Conservation (phyloP, 2,329 filamentous ascomycete genomes). For the Alternaria brassicicola region DNA sequence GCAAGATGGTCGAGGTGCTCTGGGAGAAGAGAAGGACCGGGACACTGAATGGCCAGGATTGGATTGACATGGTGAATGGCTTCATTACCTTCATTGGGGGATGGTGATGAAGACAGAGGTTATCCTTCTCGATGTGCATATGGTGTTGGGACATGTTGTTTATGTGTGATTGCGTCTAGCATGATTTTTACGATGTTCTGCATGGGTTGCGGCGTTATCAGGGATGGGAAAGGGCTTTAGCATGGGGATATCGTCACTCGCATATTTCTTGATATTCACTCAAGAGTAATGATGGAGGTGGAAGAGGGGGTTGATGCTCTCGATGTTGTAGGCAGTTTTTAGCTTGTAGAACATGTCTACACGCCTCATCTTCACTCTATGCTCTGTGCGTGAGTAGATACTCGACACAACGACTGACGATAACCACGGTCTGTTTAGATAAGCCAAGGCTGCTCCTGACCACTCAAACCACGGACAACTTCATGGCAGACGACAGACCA, state of each 20-base stretch:
- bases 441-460: not conserved
- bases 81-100: conserved; percentile 45
- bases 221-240: not conserved
- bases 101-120: conserved; percentile 19
- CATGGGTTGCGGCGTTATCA: conserved; percentile 2
- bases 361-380: not conserved
- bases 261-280: not conserved
- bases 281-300: not conserved
- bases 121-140: not conserved
- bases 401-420: not conserved
- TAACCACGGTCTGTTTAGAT: not conserved
- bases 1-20: conserved; percentile 31
- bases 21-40: conserved; percentile 45
- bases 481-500: not conserved
- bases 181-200: conserved; percentile 1
- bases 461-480: not conserved
- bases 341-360: not conserved
- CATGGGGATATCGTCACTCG: not conserved
- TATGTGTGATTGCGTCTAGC: not conserved
- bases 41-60: conserved; percentile 42
- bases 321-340: not conserved
- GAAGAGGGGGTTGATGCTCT: not conserved
- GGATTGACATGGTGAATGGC: conserved; percentile 44
- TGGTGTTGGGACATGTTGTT: not conserved
- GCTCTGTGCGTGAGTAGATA: not conserved